These are phyloP conservation scores for Ophiosphaerella korrae DNA, from an alignment of 2,329 filamentous ascomycete species.

Conservation along the genomic window DNA sequence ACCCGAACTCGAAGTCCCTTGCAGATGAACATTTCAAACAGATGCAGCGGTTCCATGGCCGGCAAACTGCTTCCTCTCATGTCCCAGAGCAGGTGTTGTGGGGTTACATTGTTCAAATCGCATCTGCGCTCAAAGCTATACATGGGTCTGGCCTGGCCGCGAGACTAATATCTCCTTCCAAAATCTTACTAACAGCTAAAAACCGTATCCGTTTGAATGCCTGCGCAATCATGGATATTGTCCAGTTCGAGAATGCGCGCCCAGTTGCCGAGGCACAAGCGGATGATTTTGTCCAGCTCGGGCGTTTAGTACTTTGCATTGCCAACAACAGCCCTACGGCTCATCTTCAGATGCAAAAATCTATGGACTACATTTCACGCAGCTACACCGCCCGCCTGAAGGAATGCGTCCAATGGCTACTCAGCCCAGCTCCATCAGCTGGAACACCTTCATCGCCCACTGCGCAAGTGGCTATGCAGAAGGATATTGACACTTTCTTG, in stretches of 20 bases:
- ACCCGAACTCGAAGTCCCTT: constrained; percentile 87
- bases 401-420: constrained; percentile 80
- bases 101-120: constrained; percentile 91
- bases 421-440: constrained; percentile 59
- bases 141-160: constrained; percentile 82
- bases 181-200: constrained; percentile 88
- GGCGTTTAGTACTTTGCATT: constrained; percentile 80
- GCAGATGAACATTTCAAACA: constrained; percentile 75
- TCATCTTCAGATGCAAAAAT: constrained; percentile 67
- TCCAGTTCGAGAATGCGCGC: constrained; percentile 75
- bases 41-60: constrained; percentile 46
- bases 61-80: constrained; percentile 44
- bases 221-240: constrained; percentile 87
- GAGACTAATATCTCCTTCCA: constrained; percentile 82
- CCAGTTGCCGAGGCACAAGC: constrained; percentile 78
- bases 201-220: constrained; percentile 87
- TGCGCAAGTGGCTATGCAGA: constrained; percentile 52
- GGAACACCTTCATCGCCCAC: constrained; percentile 39
- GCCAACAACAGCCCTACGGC: constrained; percentile 69
- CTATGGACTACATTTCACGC: constrained; percentile 76
- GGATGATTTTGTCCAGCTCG: constrained; percentile 85
- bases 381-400: constrained; percentile 79
- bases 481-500: constrained; percentile 80
- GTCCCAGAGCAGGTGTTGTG: constrained; percentile 77
- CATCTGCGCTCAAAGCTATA: constrained; percentile 84